Evolutionary conservation across 1,139 yeast genomes (phyloP).

Genomic region (Pichia sp.): DNA sequence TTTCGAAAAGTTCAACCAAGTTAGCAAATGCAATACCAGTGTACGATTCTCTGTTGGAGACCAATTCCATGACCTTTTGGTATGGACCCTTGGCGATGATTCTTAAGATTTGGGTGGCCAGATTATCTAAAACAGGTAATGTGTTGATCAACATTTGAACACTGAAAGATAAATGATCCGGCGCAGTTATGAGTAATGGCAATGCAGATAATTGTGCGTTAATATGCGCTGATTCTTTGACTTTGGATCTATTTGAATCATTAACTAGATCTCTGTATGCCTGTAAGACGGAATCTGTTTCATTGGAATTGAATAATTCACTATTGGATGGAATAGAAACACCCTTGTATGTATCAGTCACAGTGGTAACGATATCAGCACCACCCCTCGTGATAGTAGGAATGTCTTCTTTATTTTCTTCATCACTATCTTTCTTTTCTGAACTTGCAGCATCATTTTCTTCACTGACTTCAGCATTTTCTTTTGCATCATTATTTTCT

Average conservation of each 20-base stretch:
- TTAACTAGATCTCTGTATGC: slow-evolving; percentile 28
- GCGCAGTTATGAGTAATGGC: slow-evolving; percentile 56
- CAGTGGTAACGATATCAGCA: neutral
- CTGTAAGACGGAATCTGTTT: slow-evolving; percentile 23
- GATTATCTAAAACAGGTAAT: slow-evolving; percentile 69
- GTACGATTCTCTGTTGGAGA: slow-evolving; percentile 66
- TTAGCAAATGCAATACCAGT: slow-evolving; percentile 76
- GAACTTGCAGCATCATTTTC: no score
- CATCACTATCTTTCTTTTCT: no score
- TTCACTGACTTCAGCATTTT: no score
- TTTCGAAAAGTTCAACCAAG: slow-evolving; percentile 72
- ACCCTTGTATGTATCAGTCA: slow-evolving; percentile 31
- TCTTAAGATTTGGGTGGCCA: slow-evolving; percentile 71
- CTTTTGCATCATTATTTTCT: no score
- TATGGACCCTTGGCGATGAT: slow-evolving; percentile 69
- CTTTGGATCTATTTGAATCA: slow-evolving; percentile 11
- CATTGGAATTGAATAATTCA: slow-evolving; percentile 37
- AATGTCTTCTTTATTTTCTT: no score
- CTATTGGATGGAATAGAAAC: slow-evolving; percentile 38
- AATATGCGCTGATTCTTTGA: slow-evolving; percentile 33
- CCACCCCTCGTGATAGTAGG: neutral
- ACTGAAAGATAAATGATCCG: slow-evolving; percentile 56
- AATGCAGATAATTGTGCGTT: slow-evolving; percentile 58
- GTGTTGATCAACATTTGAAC: slow-evolving; percentile 63
- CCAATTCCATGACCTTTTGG: slow-evolving; percentile 69